Evolutionary conservation across 1,139 yeast genomes (phyloP), one percentile per base, ranked within the genome.

Genomic region (Hemisphaericaspora xylofermentans): DNA sequence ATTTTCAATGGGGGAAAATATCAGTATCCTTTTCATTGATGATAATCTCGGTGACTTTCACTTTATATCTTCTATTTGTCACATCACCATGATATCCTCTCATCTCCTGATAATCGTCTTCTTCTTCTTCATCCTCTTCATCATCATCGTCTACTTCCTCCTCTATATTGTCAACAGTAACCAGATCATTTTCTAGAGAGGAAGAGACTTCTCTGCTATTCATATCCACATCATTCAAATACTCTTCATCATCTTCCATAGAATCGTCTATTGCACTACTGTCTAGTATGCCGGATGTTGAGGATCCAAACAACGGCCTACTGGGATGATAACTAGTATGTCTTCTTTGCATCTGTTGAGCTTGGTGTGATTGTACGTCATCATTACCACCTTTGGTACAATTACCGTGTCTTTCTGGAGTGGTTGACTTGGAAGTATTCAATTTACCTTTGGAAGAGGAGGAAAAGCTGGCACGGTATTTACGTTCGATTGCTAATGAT

Each of bases 11-110:
- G 15, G 66, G 66, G 34, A 55, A 62, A 7, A 63, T 53, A 37
- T 59, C 63, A 22, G 45, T 47, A 32, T 64, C 68, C 31, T 56
- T 63, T 24, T 74, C 80, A 46, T 71, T 69, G 16, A 78, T 67
- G 3, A 68, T 57, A 14, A 78, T 74, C 40, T 80, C 83, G 15
- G 80, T 74, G 14, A 78, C 82, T 37, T 71, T 73, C 6, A 77
- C 78, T 44, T 63, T 70, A 48, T 73, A 69, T 36, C 61, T 46
- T 39, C 65, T 47, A 42, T 52, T 59, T 24, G 56, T 50, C 2
- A 60, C 51, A 29, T 57, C 68, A 9, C 61, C 63, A 8, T 57
- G 60, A 36, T 55, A 57, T 6, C 53, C 60, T 38, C 50, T 48
- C 47, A 53, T 51, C 29, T 53, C 62, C 33, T 53, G 54, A 34